These are phyloP conservation scores for Pythium oligandrum DNA, from an alignment of 352 stramenopile species.

Conservation along the genomic window DNA sequence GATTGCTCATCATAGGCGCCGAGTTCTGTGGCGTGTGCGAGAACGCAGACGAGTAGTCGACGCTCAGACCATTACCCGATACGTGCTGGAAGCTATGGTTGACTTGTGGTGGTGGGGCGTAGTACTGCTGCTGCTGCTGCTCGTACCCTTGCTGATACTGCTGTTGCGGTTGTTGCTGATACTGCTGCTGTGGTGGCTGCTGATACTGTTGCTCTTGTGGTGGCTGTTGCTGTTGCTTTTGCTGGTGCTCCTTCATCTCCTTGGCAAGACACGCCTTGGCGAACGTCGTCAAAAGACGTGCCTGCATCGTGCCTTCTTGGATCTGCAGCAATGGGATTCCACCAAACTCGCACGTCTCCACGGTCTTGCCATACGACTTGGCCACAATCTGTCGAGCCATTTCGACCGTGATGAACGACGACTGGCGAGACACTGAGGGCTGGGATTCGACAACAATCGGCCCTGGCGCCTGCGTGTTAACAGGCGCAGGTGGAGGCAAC, in stretches of 20 bases:
- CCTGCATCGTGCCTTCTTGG: constrained; percentile 59
- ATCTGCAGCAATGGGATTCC: constrained; percentile 53
- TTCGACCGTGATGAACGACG: constrained; percentile 21
- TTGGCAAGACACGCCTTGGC: constrained; percentile 72
- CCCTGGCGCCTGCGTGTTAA: constrained; percentile 9
- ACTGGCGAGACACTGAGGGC: neutral
- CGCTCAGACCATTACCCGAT: neutral
- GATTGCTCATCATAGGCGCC: constrained; percentile 12
- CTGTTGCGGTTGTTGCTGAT: constrained; percentile 7
- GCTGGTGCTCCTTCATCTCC: constrained; percentile 25
- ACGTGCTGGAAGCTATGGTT: neutral
- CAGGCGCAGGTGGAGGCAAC: neutral
- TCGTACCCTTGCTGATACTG: constrained; percentile 1
- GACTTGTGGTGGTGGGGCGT: too few relatives aligned
- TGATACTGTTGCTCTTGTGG: neutral
- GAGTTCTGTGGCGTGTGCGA: constrained; percentile 3
- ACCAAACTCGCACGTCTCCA: constrained; percentile 61
- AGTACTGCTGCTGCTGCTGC: constrained; percentile 7
- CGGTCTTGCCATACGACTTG: constrained; percentile 46
- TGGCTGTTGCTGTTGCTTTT: neutral
- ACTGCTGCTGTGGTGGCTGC: constrained; percentile 7
- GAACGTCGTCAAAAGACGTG: constrained; percentile 65
- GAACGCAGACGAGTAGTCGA: constrained; percentile 5
- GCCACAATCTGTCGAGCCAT: constrained; percentile 37
- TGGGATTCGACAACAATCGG: constrained; percentile 10